A percentile compares a stretch with the other conserved stretches of the same genome.
These are phyloP conservation scores for Tetrahymena borealis DNA, from an alignment of 73 alveolate species.

Conservation along the genomic window DNA sequence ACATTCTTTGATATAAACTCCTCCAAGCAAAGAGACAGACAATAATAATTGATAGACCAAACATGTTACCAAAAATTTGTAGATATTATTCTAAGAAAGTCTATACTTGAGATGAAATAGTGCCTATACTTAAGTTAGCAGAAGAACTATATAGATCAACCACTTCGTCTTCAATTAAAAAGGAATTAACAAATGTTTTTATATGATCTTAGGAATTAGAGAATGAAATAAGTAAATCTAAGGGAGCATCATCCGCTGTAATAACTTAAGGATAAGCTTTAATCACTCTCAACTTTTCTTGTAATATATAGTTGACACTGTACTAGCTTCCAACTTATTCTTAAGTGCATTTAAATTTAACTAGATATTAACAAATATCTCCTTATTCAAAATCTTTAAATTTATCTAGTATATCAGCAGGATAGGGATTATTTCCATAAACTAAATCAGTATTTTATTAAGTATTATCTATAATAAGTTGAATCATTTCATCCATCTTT, in stretches of 20 bases:
- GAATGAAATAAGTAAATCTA: not conserved
- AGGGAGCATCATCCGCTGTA: not conserved
- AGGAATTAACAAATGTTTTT: not conserved
- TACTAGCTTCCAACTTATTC: not conserved
- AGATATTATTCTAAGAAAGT: not conserved
- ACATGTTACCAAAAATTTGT: not conserved
- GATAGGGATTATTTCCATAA: not conserved
- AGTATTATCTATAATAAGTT: not conserved
- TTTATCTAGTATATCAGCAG: not conserved
- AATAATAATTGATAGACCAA: not conserved
- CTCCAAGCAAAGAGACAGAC: not conserved
- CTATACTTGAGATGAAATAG: not conserved
- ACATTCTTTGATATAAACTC: not conserved
- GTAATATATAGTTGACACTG: not conserved
- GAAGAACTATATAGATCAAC: not conserved
- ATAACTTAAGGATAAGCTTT: not conserved
- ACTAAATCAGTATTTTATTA: not conserved
- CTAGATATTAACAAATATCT: not conserved
- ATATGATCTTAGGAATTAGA: not conserved
- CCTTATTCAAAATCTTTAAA: not conserved
- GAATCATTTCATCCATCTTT: not conserved
- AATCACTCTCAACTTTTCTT: not conserved
- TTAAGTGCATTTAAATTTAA: not conserved
- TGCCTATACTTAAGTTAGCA: not conserved
- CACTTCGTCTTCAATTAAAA: not conserved